These are phyloP conservation scores for Plasmodium gallinaceum DNA, from an alignment of 169 alveolate genomes.

Conservation along the genomic window DNA sequence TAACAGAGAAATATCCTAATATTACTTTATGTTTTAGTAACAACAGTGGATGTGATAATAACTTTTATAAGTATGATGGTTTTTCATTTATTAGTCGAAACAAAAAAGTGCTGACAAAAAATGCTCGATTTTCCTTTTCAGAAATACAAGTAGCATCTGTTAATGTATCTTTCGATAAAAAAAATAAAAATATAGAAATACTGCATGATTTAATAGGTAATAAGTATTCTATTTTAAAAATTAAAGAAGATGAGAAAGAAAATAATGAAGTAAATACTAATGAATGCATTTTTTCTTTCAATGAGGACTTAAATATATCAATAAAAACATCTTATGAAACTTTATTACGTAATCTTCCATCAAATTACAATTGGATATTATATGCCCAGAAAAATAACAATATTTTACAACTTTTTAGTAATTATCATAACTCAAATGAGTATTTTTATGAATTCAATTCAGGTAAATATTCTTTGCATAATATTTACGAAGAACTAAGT, in stretches of 20 bases:
- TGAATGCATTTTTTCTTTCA: slow-evolving; percentile 23
- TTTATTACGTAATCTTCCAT: slow-evolving; percentile 17
- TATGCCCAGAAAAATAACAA: slow-evolving; percentile 22
- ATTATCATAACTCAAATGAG: slow-evolving; percentile 2
- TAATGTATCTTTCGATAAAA: slow-evolving; percentile 6
- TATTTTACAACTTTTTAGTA: neutral
- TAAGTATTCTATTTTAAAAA: neutral
- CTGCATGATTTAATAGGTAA: neutral
- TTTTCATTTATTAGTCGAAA: slow-evolving; percentile 52
- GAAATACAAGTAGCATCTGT: slow-evolving; percentile 75
- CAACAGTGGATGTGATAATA: slow-evolving; percentile 68
- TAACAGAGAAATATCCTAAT: slow-evolving; percentile 37
- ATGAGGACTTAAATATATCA: slow-evolving; percentile 19
- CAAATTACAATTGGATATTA: slow-evolving; percentile 18
- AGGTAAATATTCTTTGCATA: slow-evolving; percentile 24
- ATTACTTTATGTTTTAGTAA: slow-evolving; percentile 44
- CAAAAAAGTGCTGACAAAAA: slow-evolving; percentile 50
- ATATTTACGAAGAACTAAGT: slow-evolving; percentile 64
- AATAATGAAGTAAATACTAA: neutral
- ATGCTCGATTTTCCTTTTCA: slow-evolving; percentile 56
- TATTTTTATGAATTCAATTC: slow-evolving; percentile 16
- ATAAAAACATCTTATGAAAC: slow-evolving; percentile 28
- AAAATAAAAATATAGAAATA: neutral
- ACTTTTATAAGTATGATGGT: slow-evolving; percentile 71
- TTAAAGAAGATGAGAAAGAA: neutral